Base-by-base conservation (phyloP, 2,329 filamentous ascomycete genomes). In the Alternaria brassicae region DNA sequence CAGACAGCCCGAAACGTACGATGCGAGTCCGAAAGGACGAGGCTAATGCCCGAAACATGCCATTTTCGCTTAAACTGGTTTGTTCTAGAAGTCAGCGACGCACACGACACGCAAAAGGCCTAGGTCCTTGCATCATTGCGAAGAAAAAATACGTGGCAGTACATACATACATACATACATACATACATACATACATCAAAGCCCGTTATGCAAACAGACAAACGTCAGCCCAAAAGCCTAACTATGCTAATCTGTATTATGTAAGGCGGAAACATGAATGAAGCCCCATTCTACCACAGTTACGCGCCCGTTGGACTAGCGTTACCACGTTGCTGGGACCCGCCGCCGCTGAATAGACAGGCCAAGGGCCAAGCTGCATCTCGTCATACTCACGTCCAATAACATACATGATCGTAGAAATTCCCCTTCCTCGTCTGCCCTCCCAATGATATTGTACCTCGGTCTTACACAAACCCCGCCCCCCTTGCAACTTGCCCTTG, bases 251-350 rank as follows among this genome's bases (percentile, higher is more conserved):
- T 48, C 44, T 25, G 28, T n/a, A 47, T n/a, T n/a, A n/a, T n/a
- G n/a, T n/a, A 48, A 13, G 30, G 12, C 19, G 19, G 36, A 19
- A 40, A 13, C 13, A 32, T 12, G 13, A 48, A 34, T 23, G n/a
- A n/a, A n/a, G n/a, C n/a, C 15, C 44, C 44, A 34, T 13, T 19
- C 44, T 36, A 34, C 44, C 19, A 48, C 19, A 34, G 30, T 34
- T 48, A 48, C 44, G 44, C 44, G 44, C 44, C 44, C 44, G 44
- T 48, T 48, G 44, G 25, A 25, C 44, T 48, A 48, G 44, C 44
- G 36, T 48, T 34, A 48, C 44, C 44, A 48, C 9, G 30, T n/a
- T 48, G 44, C 15, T 34, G 44, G 44, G 44, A 45, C 34, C 19
- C 44, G 19, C 44, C 19, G 28, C 8, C 44, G 44, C 21, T 48